phyloP scores from a whole-genome alignment of 345 rosid genomes.

The Arabidopsis thaliana region TAIR10.1 NC_003074.8:10937001-10937500 shows the following conservation, averaged over 20 bases:
- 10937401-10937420: no score
- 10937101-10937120: slow-evolving; percentile 43
- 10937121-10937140: slow-evolving; percentile 38
- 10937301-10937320: neutral
- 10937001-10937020: slow-evolving; percentile 11
- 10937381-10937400: neutral
- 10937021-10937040: neutral
- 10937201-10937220: neutral
- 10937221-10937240: no score
- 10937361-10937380: no score
- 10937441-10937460: no score
- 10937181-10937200: neutral
- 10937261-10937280: neutral
- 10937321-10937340: no score
- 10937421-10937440: no score
- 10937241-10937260: neutral
- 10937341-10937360: no score
- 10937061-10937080: slow-evolving; percentile 29
- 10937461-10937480: no score
- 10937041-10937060: slow-evolving; percentile 18
- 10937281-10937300: neutral
- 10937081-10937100: slow-evolving; percentile 40
- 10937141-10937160: slow-evolving; percentile 36
- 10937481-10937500: no score
- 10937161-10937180: neutral